Evolutionary conservation across 352 stramenopile genomes (phyloP).

Genomic region (Phytophthora sp.): DNA sequence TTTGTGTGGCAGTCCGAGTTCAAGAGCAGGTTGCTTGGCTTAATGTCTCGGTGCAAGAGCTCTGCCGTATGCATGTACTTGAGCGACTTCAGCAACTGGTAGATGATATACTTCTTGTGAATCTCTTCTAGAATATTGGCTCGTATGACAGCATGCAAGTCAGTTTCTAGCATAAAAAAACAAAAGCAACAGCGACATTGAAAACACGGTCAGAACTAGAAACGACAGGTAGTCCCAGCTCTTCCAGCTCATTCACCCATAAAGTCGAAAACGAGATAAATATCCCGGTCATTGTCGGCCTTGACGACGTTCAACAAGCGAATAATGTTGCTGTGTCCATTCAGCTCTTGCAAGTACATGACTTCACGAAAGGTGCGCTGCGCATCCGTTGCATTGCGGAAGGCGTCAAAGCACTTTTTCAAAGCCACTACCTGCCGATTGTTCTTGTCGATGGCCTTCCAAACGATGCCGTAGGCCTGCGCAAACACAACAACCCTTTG

Average conservation of each 20-base stretch:
- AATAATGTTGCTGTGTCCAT: conserved; percentile 95
- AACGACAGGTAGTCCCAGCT: background rate
- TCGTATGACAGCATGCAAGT: conserved; percentile 95
- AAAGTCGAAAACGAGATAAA: conserved; percentile 97
- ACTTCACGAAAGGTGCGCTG: conserved; percentile 96
- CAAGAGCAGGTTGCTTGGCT: conserved; percentile 96
- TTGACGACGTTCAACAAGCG: conserved; percentile 93
- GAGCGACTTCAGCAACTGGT: conserved; percentile 95
- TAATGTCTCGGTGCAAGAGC: conserved; percentile 96
- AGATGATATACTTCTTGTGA: conserved; percentile 98
- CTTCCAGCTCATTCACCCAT: conserved; percentile 78
- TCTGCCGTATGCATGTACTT: conserved; percentile 97
- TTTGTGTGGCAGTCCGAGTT: conserved; percentile 96
- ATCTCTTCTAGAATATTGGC: conserved; percentile 96
- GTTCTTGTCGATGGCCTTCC: conserved; percentile 96
- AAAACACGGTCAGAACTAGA: background rate
- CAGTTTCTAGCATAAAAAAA: conserved; percentile 86
- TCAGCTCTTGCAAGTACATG: conserved; percentile 95
- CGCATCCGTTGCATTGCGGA: conserved; percentile 95
- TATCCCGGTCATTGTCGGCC: conserved; percentile 95
- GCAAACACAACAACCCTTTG: conserved; percentile 9
- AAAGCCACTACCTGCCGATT: conserved; percentile 91
- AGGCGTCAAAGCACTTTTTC: conserved; percentile 98
- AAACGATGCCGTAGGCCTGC: conserved; percentile 96
- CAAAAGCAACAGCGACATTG: background rate